phyloP scores from a whole-genome alignment of 1,284 basidiomycete genomes.

The Microbotryum intermedium region DNA sequence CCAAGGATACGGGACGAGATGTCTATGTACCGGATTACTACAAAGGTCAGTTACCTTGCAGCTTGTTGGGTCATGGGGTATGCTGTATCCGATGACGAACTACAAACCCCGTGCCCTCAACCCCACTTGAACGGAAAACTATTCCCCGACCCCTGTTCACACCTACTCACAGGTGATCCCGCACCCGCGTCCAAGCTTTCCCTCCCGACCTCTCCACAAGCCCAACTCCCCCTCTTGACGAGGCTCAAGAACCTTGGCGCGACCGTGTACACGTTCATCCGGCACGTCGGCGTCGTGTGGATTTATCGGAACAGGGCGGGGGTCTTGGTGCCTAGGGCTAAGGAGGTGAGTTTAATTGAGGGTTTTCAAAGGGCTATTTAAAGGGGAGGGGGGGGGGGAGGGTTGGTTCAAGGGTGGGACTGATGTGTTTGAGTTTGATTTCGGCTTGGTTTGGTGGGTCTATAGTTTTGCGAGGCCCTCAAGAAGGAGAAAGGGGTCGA shows the following conservation, averaged over 20 bases:
- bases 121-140: neutral
- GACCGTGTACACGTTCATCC: neutral
- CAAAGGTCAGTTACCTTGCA: neutral
- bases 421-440: too few species aligned
- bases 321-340: neutral
- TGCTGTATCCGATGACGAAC: too few species aligned
- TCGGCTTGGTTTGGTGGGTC: neutral
- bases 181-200: conserved; percentile 1
- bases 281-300: neutral
- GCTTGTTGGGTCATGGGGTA: neutral
- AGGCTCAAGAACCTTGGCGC: neutral
- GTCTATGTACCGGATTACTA: conserved; percentile 11
- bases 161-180: neutral
- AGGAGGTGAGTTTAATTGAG: neutral
- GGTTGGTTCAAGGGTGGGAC: too few species aligned
- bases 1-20: neutral
- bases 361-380: too few species aligned
- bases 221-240: neutral
- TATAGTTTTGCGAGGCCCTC: conserved; percentile 5
- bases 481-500: neutral
- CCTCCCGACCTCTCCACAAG: neutral
- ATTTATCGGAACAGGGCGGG: neutral
- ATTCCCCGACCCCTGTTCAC: too few species aligned
- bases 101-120: too few species aligned
- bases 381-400: too few species aligned